Evolutionary conservation across 495 filamentous ascomycete species (phyloP), one percentile per base, ranked within the genome.

Genomic region (Penicillium steckii): DNA sequence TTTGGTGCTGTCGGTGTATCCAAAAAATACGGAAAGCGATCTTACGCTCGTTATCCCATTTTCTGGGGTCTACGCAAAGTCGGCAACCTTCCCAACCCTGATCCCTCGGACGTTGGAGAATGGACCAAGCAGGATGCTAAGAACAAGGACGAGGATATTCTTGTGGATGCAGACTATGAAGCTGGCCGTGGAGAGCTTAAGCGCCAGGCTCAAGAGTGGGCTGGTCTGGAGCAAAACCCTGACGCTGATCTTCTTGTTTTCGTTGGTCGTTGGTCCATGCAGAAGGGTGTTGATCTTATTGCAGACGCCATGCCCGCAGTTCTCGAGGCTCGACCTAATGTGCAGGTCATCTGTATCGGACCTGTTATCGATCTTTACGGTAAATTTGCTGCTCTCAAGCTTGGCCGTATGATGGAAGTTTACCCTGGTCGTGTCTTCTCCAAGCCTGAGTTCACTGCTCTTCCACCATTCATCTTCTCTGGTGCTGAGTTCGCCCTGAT

Each of bases 401-500:
- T 90, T 29, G 80, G 79, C 27, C 79, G 77, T 47, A 80, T 90
- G 67, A 90, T 90, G 87, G 72, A 85, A 44, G 64, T 83, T 35
- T 90, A 90, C 51, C 86, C 87, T 4, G 82, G 81, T 23, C 71
- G 87, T n/a, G 87, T 91, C 2, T 91, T 75, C 67, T 88, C 85
- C 12, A 88, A 85, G 72, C 87, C 87, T 13, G 84, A 90, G 65
- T 90, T 90, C 68, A 90, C 86, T 10, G 79, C 82, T 3, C 79
- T 91, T 2, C 87, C 86, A 6, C 85, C 87, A 0, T 90, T 80
- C 64, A 88, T 91, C 58, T 90, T 90, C 71, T 86, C 81, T 53
- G 87, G 87, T 40, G 86, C 87, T 13, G 87, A 91, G 49, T 90
- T 91, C 54, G 87, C 87, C 21, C 73, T 91, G 17, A 91, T 91